Conservation (phyloP, 2,329 filamentous ascomycete genomes). For the Anisogramma anomala region DNA sequence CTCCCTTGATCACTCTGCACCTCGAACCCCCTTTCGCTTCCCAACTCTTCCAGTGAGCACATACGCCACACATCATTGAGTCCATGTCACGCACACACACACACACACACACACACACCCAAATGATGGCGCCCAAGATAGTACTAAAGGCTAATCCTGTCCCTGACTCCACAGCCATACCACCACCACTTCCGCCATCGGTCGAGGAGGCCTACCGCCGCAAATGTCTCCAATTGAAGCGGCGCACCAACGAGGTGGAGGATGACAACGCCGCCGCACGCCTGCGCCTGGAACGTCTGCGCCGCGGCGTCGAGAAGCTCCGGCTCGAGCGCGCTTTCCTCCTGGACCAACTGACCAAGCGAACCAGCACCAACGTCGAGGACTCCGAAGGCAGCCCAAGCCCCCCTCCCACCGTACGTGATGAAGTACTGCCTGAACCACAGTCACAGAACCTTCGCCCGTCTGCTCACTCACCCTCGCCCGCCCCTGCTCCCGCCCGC, state of each 20-base stretch:
- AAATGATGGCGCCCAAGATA: conserved; percentile 14
- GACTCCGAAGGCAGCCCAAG: conserved; percentile 71
- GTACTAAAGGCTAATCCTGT: conserved; percentile 25
- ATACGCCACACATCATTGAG: conserved; percentile 1
- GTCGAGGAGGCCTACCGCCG: conserved; percentile 92
- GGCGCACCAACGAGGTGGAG: conserved; percentile 83
- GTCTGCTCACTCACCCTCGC: conserved; percentile 11
- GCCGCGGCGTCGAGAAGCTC: conserved; percentile 82
- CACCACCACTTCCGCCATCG: conserved; percentile 63
- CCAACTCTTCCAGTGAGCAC: too few species aligned
- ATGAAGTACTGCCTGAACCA: conserved; percentile 7
- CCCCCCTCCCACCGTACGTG: conserved; percentile 63
- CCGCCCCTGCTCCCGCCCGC: conserved; percentile 11
- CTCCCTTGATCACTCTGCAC: neutral
- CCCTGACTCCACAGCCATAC: conserved; percentile 28
- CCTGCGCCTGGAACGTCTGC: conserved; percentile 65
- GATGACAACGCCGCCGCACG: conserved; percentile 78
- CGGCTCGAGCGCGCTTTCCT: conserved; percentile 72
- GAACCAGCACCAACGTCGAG: conserved; percentile 63
- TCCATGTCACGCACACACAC: neutral
- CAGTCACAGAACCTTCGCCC: conserved; percentile 8
- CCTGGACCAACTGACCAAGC: conserved; percentile 59
- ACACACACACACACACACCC: too few species aligned
- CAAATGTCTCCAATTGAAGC: conserved; percentile 92
- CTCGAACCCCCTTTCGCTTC: neutral